phyloP scores from a whole-genome alignment of 257 asterid species.

The Solanum pinnatisectum region DNA sequence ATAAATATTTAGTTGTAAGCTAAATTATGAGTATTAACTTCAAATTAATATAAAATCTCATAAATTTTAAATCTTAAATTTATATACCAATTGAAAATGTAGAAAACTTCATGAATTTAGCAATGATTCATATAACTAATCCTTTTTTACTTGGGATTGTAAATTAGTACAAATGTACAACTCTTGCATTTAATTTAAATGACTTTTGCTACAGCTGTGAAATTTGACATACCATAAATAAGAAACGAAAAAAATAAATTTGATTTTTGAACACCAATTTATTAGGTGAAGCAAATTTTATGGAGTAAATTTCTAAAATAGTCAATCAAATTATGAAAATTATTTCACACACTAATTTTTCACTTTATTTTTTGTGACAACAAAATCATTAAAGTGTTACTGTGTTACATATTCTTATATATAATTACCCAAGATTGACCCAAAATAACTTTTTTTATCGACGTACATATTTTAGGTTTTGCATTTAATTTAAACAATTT shows the following conservation, averaged over 20 bases:
- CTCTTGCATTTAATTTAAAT: not conserved
- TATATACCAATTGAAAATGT: not conserved
- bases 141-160: not conserved
- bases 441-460: not conserved
- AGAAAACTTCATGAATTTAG: not conserved
- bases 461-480: not conserved
- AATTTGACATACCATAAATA: not conserved
- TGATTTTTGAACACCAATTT: not conserved
- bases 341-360: not conserved
- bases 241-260: not conserved
- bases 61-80: too few species aligned
- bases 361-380: too few species aligned
- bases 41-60: not conserved
- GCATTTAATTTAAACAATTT: not conserved
- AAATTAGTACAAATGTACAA: not conserved
- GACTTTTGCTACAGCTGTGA: not conserved
- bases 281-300: not conserved
- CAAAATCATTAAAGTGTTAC: not conserved
- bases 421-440: not conserved
- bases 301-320: not conserved
- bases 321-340: not conserved
- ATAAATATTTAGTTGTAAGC: too few species aligned
- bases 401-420: not conserved
- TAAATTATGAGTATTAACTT: not conserved
- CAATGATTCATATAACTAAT: not conserved